These are phyloP conservation scores for Komagataea norvegica DNA, from an alignment of 1,139 yeast species.

Conservation along the genomic window DNA sequence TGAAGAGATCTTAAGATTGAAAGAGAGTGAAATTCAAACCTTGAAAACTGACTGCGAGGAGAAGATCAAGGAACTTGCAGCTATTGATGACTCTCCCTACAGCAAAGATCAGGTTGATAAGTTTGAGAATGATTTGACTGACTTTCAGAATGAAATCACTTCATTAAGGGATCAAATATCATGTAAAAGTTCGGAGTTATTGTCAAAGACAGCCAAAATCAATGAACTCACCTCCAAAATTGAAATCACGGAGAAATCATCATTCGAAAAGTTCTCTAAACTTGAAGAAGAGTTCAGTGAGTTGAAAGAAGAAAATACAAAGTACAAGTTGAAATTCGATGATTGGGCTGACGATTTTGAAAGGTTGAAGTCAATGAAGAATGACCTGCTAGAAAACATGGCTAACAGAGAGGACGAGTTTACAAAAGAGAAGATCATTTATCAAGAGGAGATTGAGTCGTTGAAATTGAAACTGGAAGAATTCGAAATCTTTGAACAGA, in stretches of 20 bases:
- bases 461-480: slow-evolving; percentile 45
- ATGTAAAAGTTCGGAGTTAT: slow-evolving; percentile 24
- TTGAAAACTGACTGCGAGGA: slow-evolving; percentile 9
- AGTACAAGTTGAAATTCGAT: slow-evolving; percentile 14
- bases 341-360: slow-evolving; percentile 22
- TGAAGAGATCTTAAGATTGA: slow-evolving; percentile 6
- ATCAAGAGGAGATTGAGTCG: slow-evolving; percentile 46
- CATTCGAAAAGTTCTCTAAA: neutral
- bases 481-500: slow-evolving; percentile 40
- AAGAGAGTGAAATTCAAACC: slow-evolving; percentile 6
- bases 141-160: slow-evolving; percentile 15
- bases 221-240: slow-evolving; percentile 23
- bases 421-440: slow-evolving; percentile 45
- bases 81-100: slow-evolving; percentile 7
- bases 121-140: slow-evolving; percentile 7
- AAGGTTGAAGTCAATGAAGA: slow-evolving; percentile 41
- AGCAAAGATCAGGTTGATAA: neutral
- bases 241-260: slow-evolving; percentile 20
- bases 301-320: slow-evolving; percentile 9
- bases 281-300: slow-evolving; percentile 9
- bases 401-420: slow-evolving; percentile 58
- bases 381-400: slow-evolving; percentile 63
- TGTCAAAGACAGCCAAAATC: slow-evolving; percentile 24
- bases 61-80: neutral
- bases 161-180: slow-evolving; percentile 27